A percentile compares a stretch with the other conserved stretches of the same genome.
Evolutionary conservation across 345 rosid species (phyloP).

Genomic region (Pugionium dolabratum): DNA sequence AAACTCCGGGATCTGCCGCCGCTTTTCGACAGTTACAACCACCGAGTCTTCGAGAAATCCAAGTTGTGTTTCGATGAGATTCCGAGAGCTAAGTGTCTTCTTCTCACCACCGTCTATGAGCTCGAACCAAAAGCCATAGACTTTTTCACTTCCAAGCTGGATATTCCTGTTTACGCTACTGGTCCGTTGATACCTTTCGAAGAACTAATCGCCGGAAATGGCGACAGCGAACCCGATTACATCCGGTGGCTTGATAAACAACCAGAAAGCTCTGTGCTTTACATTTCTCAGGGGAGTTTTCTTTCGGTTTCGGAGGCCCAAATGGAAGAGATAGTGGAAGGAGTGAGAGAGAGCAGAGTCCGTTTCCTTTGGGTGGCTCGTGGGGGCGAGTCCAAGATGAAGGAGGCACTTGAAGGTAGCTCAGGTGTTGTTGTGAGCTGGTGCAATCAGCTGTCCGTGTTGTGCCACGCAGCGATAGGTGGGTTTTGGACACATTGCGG

Average conservation of each 20-base stretch:
- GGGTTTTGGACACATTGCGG: constrained; percentile 78
- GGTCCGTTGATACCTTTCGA: constrained; percentile 50
- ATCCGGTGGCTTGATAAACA: constrained; percentile 48
- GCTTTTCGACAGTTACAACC: constrained; percentile 30
- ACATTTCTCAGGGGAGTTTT: constrained; percentile 50
- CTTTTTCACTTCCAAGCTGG: constrained; percentile 24
- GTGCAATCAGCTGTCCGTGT: constrained; percentile 62
- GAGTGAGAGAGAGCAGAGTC: constrained; percentile 42
- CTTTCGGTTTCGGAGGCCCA: constrained; percentile 41
- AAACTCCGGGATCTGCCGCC: constrained; percentile 36
- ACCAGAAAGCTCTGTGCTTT: constrained; percentile 44
- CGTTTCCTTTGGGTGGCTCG: constrained; percentile 52
- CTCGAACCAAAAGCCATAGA: constrained; percentile 51
- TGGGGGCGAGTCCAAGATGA: constrained; percentile 13
- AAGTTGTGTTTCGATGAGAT: constrained; percentile 41
- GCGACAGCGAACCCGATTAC: constrained; percentile 1
- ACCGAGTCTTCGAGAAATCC: neutral
- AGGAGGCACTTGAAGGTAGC: constrained; percentile 25
- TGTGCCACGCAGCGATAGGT: constrained; percentile 51
- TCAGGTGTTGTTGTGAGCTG: constrained; percentile 43
- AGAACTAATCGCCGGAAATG: neutral
- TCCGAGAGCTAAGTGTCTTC: constrained; percentile 50
- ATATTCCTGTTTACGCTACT: constrained; percentile 40
- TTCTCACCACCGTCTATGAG: constrained; percentile 53
- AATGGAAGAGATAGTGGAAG: constrained; percentile 46